Percentiles rank a stretch among this genome's conserved stretches.
These are phyloP conservation scores for Somion occarium DNA, from an alignment of 1,284 basidiomycete genomes.

Conservation along the genomic window DNA sequence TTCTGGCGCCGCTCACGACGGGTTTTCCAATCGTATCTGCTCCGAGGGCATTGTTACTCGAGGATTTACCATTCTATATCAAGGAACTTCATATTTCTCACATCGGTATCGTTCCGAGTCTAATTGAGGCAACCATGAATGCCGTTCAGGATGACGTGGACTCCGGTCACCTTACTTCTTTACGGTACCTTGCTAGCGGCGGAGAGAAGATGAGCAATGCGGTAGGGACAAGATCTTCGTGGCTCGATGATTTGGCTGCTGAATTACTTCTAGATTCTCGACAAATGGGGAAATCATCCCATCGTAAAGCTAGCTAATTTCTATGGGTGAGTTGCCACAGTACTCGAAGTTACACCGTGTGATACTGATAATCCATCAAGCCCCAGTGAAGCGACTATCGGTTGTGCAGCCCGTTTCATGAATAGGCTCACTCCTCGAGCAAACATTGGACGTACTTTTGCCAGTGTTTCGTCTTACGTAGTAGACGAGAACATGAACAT, in stretches of 20 bases:
- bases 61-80: conserved; percentile 41
- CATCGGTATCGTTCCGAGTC: conserved; percentile 48
- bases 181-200: conserved; percentile 45
- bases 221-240: conserved; percentile 26
- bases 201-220: conserved; percentile 52
- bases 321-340: conserved; percentile 36
- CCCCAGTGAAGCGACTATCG: conserved; percentile 45
- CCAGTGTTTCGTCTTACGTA: conserved; percentile 34
- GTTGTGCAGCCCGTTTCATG: conserved; percentile 45
- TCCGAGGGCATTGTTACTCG: conserved; percentile 40
- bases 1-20: conserved; percentile 37
- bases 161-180: conserved; percentile 22
- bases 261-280: conserved; percentile 34
- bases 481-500: conserved; percentile 36
- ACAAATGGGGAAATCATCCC: conserved; percentile 45
- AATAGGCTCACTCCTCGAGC: conserved; percentile 35
- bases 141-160: conserved; percentile 29
- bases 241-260: not conserved
- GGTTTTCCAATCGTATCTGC: conserved; percentile 43
- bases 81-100: conserved; percentile 43
- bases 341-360: not conserved
- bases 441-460: conserved; percentile 39
- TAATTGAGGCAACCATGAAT: conserved; percentile 49
- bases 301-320: conserved; percentile 44
- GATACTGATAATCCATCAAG: conserved; percentile 16